These are phyloP conservation scores for Chaetomiaceae sp. DNA, from an alignment of 2,329 filamentous ascomycete genomes.

Conservation along the genomic window DNA sequence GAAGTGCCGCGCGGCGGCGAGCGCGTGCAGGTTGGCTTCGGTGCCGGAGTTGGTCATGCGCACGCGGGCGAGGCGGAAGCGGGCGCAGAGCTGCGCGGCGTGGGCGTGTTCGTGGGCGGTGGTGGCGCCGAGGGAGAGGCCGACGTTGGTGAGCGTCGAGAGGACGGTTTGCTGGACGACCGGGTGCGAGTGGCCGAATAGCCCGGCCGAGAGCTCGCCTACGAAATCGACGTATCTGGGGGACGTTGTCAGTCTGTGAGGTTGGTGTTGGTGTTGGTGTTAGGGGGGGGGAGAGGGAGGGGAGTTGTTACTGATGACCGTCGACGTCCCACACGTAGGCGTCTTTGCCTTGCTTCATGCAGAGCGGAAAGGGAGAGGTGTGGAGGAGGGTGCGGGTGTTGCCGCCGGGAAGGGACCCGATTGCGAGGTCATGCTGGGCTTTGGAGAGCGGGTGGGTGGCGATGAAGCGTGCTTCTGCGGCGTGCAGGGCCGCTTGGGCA, in stretches of 20 bases:
- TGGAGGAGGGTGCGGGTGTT: conserved; percentile 44
- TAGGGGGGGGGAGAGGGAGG: neutral
- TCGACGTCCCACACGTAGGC: conserved; percentile 32
- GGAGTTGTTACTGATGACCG: conserved; percentile 27
- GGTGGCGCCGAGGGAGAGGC: conserved; percentile 53
- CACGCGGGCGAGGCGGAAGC: conserved; percentile 53
- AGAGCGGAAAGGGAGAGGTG: conserved; percentile 36
- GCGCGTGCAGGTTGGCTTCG: conserved; percentile 58
- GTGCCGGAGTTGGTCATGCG: conserved; percentile 64
- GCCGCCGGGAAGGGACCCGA: conserved; percentile 39
- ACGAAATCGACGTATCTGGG: conserved; percentile 55
- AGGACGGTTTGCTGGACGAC: conserved; percentile 47
- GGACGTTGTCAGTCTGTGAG: neutral
- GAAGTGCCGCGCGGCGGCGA: conserved; percentile 49
- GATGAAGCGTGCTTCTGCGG: conserved; percentile 34
- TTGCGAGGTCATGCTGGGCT: conserved; percentile 36
- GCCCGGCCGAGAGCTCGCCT: conserved; percentile 59
- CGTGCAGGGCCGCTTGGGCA: conserved; percentile 28
- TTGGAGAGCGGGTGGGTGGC: conserved; percentile 38
- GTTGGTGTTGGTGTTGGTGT: conserved; percentile 3
- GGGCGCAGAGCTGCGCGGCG: conserved; percentile 47
- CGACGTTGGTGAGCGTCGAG: conserved; percentile 40
- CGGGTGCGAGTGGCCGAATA: conserved; percentile 62
- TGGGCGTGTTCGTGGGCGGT: conserved; percentile 48
- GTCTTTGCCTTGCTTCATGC: conserved; percentile 30